Evolutionary conservation across 495 filamentous ascomycete species (phyloP).

Genomic region (Annulohypoxylon nitens): DNA sequence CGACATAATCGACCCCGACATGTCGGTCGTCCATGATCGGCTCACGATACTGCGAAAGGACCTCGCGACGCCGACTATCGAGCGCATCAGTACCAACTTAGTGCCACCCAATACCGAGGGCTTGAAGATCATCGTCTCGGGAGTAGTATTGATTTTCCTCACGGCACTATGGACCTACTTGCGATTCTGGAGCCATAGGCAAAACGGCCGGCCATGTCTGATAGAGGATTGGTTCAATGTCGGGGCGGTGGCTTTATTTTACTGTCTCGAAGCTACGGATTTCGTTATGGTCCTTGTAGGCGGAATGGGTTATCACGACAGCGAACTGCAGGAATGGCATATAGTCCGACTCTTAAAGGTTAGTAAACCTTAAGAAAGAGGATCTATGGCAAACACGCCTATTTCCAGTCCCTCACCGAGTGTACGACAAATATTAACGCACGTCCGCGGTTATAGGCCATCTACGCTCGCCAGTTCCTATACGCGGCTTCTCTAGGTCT

Average conservation of each 20-base stretch:
- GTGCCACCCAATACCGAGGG: slow-evolving; percentile 38
- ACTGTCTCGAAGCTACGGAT: slow-evolving; percentile 29
- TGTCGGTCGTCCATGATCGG: slow-evolving; percentile 35
- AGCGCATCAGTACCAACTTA: slow-evolving; percentile 31
- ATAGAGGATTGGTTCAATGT: slow-evolving; percentile 40
- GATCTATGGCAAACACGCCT: background rate
- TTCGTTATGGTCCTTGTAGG: slow-evolving; percentile 40
- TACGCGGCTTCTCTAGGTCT: slow-evolving; percentile 37
- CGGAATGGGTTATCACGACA: slow-evolving; percentile 36
- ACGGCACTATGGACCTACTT: slow-evolving; percentile 41
- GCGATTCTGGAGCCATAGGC: slow-evolving; percentile 39
- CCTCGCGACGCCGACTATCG: slow-evolving; percentile 1
- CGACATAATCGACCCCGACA: slow-evolving; percentile 18
- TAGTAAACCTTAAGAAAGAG: slow-evolving; percentile 6
- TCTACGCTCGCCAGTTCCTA: slow-evolving; percentile 40
- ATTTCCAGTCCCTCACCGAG: background rate
- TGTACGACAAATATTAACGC: background rate
- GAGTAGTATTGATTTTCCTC: slow-evolving; percentile 27
- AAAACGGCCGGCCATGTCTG: slow-evolving; percentile 30
- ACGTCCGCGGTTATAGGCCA: slow-evolving; percentile 15
- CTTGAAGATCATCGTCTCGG: slow-evolving; percentile 30
- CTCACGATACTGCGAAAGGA: slow-evolving; percentile 24
- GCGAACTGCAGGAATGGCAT: slow-evolving; percentile 40
- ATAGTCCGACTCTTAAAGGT: slow-evolving; percentile 42
- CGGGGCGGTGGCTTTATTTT: slow-evolving; percentile 38